phyloP scores from a whole-genome alignment of 495 filamentous ascomycete species.

The Aspergillus ostianus region DNA sequence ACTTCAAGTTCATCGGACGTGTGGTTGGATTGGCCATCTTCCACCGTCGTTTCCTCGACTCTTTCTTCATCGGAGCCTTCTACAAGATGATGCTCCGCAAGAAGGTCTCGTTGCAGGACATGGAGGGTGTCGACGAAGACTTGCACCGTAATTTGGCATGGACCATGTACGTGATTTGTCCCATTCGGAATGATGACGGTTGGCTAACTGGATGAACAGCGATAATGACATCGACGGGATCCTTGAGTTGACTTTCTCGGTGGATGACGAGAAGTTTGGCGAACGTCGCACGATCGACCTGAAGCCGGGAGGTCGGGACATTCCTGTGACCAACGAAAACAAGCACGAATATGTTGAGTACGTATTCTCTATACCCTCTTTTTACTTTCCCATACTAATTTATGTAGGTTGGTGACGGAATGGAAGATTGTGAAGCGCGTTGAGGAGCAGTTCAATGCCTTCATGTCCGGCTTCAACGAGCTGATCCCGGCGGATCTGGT shows the following conservation, averaged over 20 bases:
- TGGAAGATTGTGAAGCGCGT: constrained; percentile 99
- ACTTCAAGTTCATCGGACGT: constrained; percentile 99
- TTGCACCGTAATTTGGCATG: constrained; percentile 93
- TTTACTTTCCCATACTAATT: constrained; percentile 5
- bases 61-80: constrained; percentile 98
- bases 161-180: constrained; percentile 64
- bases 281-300: constrained; percentile 89
- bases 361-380: constrained; percentile 27
- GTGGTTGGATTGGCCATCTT: constrained; percentile 98
- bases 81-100: constrained; percentile 99
- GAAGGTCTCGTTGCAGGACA: constrained; percentile 86
- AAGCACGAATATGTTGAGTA: constrained; percentile 94
- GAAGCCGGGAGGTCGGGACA: constrained; percentile 85
- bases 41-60: constrained; percentile 95
- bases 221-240: constrained; percentile 95
- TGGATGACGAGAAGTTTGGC: constrained; percentile 96
- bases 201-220: constrained; percentile 37
- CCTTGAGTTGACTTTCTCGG: constrained; percentile 90
- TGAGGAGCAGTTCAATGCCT: constrained; percentile 96
- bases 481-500: constrained; percentile 94
- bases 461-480: constrained; percentile 96
- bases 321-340: constrained; percentile 95
- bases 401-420: constrained; percentile 78
- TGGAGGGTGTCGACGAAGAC: constrained; percentile 98
- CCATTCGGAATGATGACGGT: neutral